These are phyloP conservation scores for Chamaecrista fasciculata DNA, from an alignment of 306 rosid species.

Conservation along the genomic window DNA sequence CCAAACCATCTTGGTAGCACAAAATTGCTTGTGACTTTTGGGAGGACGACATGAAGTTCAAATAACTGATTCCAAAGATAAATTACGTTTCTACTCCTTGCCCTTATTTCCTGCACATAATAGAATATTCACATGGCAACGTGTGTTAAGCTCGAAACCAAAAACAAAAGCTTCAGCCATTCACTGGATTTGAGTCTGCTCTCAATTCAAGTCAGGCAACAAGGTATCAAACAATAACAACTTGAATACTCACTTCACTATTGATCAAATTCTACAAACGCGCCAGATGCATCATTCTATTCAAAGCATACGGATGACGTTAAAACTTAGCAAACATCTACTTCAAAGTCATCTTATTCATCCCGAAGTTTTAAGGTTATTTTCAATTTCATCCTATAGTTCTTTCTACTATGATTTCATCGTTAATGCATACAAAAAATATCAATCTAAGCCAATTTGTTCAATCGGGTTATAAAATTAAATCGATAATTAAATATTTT, in stretches of 20 bases:
- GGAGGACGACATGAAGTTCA: slow-evolving; percentile 32
- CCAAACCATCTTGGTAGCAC: slow-evolving; percentile 32
- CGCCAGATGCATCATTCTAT: neutral
- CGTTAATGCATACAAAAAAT: no score
- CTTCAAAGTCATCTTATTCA: no score
- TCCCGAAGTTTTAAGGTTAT: no score
- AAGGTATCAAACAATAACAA: neutral
- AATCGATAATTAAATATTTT: no score
- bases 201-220: neutral
- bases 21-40: slow-evolving; percentile 18
- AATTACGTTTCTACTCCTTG: slow-evolving; percentile 28
- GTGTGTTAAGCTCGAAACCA: neutral
- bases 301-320: neutral
- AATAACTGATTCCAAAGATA: slow-evolving; percentile 18
- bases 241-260: neutral
- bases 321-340: neutral
- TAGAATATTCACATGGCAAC: slow-evolving; percentile 19
- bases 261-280: neutral
- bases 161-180: neutral
- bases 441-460: no score
- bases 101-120: slow-evolving; percentile 45
- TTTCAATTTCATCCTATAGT: no score
- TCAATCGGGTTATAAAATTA: no score
- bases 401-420: no score
- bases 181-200: neutral